Conservation (phyloP, 2,329 filamentous ascomycete genomes). For the Sphaerulina populicola region DNA sequence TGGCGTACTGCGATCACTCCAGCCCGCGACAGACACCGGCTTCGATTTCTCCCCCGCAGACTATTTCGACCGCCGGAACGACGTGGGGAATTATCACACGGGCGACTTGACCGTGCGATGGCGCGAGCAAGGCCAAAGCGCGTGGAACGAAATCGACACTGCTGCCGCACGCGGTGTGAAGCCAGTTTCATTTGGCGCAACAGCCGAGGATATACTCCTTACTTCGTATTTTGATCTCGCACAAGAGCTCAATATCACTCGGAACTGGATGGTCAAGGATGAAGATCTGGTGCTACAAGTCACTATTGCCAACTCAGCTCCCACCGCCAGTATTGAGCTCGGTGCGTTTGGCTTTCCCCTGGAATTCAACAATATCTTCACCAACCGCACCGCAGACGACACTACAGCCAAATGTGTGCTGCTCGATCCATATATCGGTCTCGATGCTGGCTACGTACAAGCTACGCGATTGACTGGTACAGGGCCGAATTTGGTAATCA, state of each 20-base stretch:
- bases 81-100: constrained; percentile 49
- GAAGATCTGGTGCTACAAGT: constrained; percentile 48
- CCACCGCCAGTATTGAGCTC: constrained; percentile 40
- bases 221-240: neutral
- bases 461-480: constrained; percentile 47
- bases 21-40: constrained; percentile 11
- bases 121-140: constrained; percentile 33
- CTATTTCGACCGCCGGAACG: constrained; percentile 40
- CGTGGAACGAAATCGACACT: constrained; percentile 45
- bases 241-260: constrained; percentile 40
- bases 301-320: constrained; percentile 43
- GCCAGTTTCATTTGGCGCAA: neutral
- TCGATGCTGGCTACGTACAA: constrained; percentile 51
- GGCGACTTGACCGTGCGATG: constrained; percentile 52
- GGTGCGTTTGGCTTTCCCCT: constrained; percentile 52
- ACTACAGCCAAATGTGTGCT: constrained; percentile 48
- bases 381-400: constrained; percentile 41
- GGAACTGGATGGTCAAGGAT: constrained; percentile 45
- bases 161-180: constrained; percentile 27
- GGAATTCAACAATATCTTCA: constrained; percentile 57
- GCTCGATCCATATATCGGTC: constrained; percentile 53
- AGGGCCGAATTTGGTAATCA: constrained; percentile 48
- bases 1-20: neutral
- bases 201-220: neutral
- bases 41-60: constrained; percentile 53